Evolutionary conservation across 208 protist species (phyloP), one percentile per base, ranked within the genome.

Genomic region (Trypanosomatidae sp.): DNA sequence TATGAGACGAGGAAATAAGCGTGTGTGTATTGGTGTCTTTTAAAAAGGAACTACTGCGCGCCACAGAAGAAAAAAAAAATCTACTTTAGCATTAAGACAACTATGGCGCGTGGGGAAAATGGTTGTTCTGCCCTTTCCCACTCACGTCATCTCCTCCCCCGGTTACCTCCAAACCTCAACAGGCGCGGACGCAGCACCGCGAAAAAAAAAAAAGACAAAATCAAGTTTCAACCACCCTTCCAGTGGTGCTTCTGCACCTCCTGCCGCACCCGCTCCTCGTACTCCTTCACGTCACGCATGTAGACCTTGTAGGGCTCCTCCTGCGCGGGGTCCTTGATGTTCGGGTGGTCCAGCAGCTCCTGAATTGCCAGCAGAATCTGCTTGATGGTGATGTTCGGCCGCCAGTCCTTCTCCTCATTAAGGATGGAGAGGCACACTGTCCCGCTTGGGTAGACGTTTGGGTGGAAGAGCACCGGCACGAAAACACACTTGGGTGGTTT

Each of bases 341-440:
- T 99, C 9, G 99, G 99, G 69, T 98, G 90, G 80, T 99, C 92
- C 10, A 99, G 89, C 46, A 99, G 86, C 72, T 99, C 95, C 84
- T 99, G 99, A 46, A 99, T 99, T 19, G 99, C 98, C 1, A 99
- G 78, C 15, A 99, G 86, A n/a, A 99, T 99, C 85, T 99, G 97
- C 84, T 99, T 99, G 33, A 99, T 89, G 2, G 97, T 99, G 39
- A 99, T 98, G 43, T 92, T 95, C 28, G 99, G 98, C 71, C 98
- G 95, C 99, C 99, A 99, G 74, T 99, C 98, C 79, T 99, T 98
- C 60, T 99, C 98, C 73, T 99, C 98, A 75, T 99, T 99, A 1
- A 99, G 76, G 68, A 99, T 98, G 22, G 91, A 98, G 5, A 99
- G 81, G 86, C 99, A 99, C 19, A 99, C 98, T 6, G 98, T 99